Percentiles rank a stretch among this genome's conserved stretches.
These are phyloP conservation scores for Miscanthus lutarioriparius DNA, from an alignment of 176 grass and related monocot species.

Conservation along the genomic window DNA sequence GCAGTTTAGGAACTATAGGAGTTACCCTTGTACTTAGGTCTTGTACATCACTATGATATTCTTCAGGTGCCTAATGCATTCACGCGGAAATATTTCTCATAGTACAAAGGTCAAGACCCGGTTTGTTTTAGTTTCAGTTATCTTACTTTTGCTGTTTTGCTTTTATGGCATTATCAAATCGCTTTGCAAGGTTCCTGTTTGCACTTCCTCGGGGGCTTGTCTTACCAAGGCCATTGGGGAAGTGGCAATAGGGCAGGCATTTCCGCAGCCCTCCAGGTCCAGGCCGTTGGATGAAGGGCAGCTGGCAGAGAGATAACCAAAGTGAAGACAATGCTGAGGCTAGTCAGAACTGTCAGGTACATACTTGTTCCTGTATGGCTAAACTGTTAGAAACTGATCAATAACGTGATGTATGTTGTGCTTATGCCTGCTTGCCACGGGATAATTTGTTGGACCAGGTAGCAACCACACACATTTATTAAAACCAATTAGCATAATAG, in stretches of 20 bases:
- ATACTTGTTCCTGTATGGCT: not conserved
- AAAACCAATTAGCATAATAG: not conserved
- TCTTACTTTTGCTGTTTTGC: not conserved
- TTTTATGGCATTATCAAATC: not conserved
- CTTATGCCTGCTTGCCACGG: not conserved
- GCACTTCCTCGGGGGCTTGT: not conserved
- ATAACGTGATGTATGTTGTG: not conserved
- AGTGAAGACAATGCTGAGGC: not conserved
- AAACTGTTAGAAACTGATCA: not conserved
- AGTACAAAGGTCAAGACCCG: not conserved
- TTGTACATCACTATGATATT: slow-evolving; percentile 37
- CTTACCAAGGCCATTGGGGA: not conserved
- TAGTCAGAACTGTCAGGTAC: not conserved
- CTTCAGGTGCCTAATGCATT: slow-evolving; percentile 27
- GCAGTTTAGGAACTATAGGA: slow-evolving; percentile 39
- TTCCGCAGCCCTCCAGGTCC: not conserved
- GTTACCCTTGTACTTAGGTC: slow-evolving; percentile 11
- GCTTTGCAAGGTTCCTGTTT: not conserved
- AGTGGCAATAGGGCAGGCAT: not conserved
- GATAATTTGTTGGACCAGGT: not conserved
- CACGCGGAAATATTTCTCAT: slow-evolving; percentile 16
- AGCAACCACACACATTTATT: not conserved
- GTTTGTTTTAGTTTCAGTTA: not conserved
- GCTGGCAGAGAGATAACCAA: not conserved
- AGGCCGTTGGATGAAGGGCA: not conserved